Conservation (phyloP, 1,139 yeast genomes). For the Scheffersomyces quercinus region DNA sequence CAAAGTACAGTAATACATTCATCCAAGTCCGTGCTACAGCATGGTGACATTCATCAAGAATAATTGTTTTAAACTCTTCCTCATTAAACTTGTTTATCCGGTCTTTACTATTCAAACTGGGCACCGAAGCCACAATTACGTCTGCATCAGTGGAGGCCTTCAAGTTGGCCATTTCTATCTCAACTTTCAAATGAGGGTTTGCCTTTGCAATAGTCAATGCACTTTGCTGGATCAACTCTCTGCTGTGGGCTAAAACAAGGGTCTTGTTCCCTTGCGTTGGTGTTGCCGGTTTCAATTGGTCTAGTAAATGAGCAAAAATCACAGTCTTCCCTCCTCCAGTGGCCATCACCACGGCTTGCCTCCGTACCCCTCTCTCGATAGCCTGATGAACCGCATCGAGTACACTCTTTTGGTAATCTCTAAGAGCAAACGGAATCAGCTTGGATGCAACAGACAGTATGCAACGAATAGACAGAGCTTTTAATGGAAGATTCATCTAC, state of each 20-base stretch:
- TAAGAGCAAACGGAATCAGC: slow-evolving; percentile 11
- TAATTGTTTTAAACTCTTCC: slow-evolving; percentile 62
- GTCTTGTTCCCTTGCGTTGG: slow-evolving; percentile 45
- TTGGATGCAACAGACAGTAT: background rate
- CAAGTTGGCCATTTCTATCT: slow-evolving; percentile 70
- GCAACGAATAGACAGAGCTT: background rate
- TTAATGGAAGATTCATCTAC: background rate
- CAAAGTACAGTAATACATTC: slow-evolving; percentile 58
- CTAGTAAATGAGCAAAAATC: slow-evolving; percentile 68
- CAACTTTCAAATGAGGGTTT: slow-evolving; percentile 56
- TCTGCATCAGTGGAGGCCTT: slow-evolving; percentile 49
- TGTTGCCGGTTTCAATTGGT: slow-evolving; percentile 39
- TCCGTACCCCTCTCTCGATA: slow-evolving; percentile 43
- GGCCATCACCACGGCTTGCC: slow-evolving; percentile 84
- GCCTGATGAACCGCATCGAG: slow-evolving; percentile 56
- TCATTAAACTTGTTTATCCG: slow-evolving; percentile 61
- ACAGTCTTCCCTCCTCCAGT: slow-evolving; percentile 97
- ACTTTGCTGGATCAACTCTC: slow-evolving; percentile 78
- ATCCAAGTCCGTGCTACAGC: slow-evolving; percentile 74
- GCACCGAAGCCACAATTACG: slow-evolving; percentile 78
- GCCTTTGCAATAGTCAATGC: slow-evolving; percentile 45
- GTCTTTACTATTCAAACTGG: slow-evolving; percentile 48
- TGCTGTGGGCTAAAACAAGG: slow-evolving; percentile 76
- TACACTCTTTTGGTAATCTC: slow-evolving; percentile 77
- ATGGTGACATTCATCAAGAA: slow-evolving; percentile 94